phyloP scores from a whole-genome alignment of 306 rosid species.

The Glycine tomentella region DNA sequence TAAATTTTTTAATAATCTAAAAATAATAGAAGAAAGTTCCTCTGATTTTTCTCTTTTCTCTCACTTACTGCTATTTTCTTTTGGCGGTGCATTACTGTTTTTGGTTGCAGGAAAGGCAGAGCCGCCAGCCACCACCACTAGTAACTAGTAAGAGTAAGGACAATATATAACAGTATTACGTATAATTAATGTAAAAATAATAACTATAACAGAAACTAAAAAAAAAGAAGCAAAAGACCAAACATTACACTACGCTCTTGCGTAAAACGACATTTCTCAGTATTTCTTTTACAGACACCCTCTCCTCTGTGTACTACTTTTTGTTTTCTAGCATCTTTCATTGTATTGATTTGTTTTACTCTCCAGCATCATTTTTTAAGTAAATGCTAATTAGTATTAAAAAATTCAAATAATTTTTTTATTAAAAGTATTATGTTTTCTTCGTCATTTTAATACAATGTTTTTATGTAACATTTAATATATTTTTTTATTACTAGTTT shows the following conservation, averaged over 20 bases:
- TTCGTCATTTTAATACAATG: no score
- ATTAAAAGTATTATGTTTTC: no score
- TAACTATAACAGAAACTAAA: neutral
- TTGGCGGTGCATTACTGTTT: no score
- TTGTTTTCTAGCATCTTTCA: constrained; percentile 30
- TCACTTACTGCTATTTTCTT: no score
- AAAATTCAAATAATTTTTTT: neutral
- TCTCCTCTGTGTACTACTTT: constrained; percentile 33
- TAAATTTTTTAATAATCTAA: no score
- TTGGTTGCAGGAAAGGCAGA: no score
- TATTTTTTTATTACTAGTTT: neutral
- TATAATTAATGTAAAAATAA: neutral
- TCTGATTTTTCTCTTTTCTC: no score
- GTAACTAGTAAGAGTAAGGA: no score
- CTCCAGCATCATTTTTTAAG: neutral
- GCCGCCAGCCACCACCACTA: no score
- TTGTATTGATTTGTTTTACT: neutral
- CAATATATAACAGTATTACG: no score
- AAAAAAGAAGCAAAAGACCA: neutral
- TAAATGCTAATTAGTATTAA: no score
- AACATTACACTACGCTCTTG: constrained; percentile 38
- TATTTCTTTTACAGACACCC: constrained; percentile 45
- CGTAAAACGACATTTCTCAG: constrained; percentile 50
- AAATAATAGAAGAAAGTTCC: no score
- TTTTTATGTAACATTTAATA: neutral